phyloP scores from a whole-genome alignment of 805 yeast genomes.

The Suhomyces emberorum region DNA sequence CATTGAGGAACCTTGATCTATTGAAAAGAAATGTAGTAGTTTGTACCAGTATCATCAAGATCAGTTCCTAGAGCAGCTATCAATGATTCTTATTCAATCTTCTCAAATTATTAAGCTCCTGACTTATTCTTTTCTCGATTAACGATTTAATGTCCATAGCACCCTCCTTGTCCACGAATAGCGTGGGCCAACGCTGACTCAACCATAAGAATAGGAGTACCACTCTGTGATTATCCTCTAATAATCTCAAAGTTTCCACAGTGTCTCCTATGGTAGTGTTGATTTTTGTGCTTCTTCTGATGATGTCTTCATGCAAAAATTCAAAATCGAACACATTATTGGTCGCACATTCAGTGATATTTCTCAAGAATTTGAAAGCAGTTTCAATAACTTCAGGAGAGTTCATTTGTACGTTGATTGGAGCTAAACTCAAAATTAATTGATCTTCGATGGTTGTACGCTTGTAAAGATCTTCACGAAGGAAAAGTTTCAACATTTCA shows the following conservation, averaged over 20 bases:
- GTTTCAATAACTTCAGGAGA: slow-evolving; percentile 38
- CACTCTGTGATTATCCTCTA: slow-evolving; percentile 68
- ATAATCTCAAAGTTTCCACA: slow-evolving; percentile 21
- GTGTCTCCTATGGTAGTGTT: slow-evolving; percentile 17
- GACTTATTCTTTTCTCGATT: slow-evolving; percentile 60
- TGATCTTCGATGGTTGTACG: slow-evolving; percentile 51
- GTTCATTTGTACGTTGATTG: slow-evolving; percentile 38
- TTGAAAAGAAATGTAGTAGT: too few species aligned
- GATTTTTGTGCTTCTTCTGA: slow-evolving; percentile 19
- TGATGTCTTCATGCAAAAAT: slow-evolving; percentile 25
- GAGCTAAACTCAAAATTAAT: slow-evolving; percentile 58
- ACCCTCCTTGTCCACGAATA: slow-evolving; percentile 71
- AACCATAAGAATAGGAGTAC: slow-evolving; percentile 79
- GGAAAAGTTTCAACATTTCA: slow-evolving; percentile 43
- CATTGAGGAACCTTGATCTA: too few species aligned
- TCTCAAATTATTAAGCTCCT: slow-evolving; percentile 38
- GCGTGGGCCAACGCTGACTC: slow-evolving; percentile 78
- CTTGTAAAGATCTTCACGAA: slow-evolving; percentile 25
- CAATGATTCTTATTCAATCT: slow-evolving; percentile 20
- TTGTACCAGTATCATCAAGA: too few species aligned
- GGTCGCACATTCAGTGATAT: slow-evolving; percentile 54
- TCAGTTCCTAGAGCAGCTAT: too few species aligned
- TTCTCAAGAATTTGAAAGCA: slow-evolving; percentile 48
- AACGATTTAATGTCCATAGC: slow-evolving; percentile 67
- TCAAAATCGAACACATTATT: slow-evolving; percentile 53